phyloP scores from a whole-genome alignment of 2,329 filamentous ascomycete genomes.

The Stromatinia cepivora region DNA sequence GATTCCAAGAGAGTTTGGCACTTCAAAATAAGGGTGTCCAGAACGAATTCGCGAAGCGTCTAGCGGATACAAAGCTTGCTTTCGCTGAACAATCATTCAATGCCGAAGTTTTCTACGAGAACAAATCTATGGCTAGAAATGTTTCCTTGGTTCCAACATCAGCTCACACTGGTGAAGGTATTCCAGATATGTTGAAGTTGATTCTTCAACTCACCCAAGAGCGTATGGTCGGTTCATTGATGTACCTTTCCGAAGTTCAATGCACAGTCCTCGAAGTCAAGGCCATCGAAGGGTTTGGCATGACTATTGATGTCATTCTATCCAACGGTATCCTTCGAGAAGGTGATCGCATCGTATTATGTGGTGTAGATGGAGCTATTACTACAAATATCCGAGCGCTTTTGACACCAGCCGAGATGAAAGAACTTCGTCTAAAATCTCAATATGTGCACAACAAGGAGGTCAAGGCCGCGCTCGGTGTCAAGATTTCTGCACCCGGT shows the following conservation, averaged over 20 bases:
- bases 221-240: constrained; percentile 93
- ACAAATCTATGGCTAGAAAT: constrained; percentile 92
- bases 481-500: constrained; percentile 96
- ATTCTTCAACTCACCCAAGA: constrained; percentile 91
- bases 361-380: constrained; percentile 95
- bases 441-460: constrained; percentile 99
- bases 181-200: constrained; percentile 97
- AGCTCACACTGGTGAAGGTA: constrained; percentile 97
- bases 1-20: constrained; percentile 87
- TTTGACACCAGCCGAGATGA: constrained; percentile 87
- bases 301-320: constrained; percentile 95
- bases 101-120: constrained; percentile 93
- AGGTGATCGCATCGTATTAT: constrained; percentile 91
- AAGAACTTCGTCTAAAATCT: constrained; percentile 92
- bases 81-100: constrained; percentile 98
- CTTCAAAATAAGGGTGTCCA: constrained; percentile 91
- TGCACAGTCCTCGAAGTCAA: constrained; percentile 98
- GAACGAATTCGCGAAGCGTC: constrained; percentile 88
- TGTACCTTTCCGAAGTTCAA: constrained; percentile 98
- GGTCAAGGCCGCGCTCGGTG: constrained; percentile 95
- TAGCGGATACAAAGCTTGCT: constrained; percentile 87
- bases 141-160: constrained; percentile 98
- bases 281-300: constrained; percentile 97
- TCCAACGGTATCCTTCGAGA: constrained; percentile 94
- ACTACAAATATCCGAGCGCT: constrained; percentile 93